Conservation (phyloP, 1,284 basidiomycete genomes). For the Tilletia caries region DNA sequence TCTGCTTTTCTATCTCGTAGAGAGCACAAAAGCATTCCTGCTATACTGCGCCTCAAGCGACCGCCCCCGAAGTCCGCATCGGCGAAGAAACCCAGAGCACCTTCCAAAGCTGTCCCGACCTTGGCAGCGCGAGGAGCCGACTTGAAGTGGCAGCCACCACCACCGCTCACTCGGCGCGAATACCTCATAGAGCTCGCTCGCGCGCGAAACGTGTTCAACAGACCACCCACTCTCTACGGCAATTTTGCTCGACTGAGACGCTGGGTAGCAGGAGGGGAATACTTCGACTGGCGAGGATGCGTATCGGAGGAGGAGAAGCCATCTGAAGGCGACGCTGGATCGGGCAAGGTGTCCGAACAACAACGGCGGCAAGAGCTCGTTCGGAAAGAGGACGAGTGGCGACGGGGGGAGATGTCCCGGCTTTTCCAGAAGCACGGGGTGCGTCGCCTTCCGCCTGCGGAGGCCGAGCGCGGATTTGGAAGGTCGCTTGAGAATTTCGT, state of each 20-base stretch:
- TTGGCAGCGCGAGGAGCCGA: not conserved
- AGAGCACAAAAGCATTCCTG: constrained; percentile 33
- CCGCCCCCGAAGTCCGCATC: constrained; percentile 16
- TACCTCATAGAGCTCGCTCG: constrained; percentile 39
- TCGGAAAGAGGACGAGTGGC: not conserved
- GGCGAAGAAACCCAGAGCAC: not conserved
- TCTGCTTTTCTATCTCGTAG: not conserved
- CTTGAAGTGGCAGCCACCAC: constrained; percentile 32
- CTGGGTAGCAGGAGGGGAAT: not conserved
- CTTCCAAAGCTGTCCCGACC: too few species aligned
- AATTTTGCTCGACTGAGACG: constrained; percentile 10
- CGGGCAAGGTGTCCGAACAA: not conserved
- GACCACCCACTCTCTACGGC: constrained; percentile 35
- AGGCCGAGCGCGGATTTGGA: too few species aligned
- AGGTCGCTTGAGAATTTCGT: too few species aligned
- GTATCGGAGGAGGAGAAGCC: not conserved
- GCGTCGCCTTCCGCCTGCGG: not conserved
- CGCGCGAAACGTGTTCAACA: constrained; percentile 38
- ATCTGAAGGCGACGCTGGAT: not conserved
- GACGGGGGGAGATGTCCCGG: not conserved
- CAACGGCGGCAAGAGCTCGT: not conserved
- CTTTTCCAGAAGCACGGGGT: not conserved
- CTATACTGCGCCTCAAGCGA: constrained; percentile 21
- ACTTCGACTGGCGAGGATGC: not conserved
- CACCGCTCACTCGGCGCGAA: constrained; percentile 30